phyloP scores from a whole-genome alignment of 176 grass and related monocot genomes.

The Eragrostis nindensis region DNA sequence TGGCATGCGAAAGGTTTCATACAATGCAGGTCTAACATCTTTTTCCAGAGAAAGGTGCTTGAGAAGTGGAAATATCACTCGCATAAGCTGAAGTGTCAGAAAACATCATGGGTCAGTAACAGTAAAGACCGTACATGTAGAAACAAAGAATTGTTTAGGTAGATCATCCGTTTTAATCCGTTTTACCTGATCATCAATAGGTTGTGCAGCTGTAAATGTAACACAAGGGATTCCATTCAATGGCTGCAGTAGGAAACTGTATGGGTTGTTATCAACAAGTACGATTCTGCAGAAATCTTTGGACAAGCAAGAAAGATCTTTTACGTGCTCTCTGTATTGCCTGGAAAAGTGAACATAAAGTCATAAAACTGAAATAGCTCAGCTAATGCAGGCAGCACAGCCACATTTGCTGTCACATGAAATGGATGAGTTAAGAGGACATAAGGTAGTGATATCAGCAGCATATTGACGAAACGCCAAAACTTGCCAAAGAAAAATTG shows the following conservation, averaged over 20 bases:
- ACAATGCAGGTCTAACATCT: slow-evolving; percentile 73
- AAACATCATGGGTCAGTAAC: slow-evolving; percentile 36
- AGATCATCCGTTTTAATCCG: too few relatives aligned
- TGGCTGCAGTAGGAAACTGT: slow-evolving; percentile 92
- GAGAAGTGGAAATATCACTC: slow-evolving; percentile 81
- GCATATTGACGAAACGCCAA: not conserved
- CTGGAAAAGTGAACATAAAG: slow-evolving; percentile 50
- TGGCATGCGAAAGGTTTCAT: slow-evolving; percentile 88
- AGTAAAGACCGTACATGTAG: not conserved
- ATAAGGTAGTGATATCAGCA: not conserved
- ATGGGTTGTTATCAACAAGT: slow-evolving; percentile 96
- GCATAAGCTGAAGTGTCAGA: slow-evolving; percentile 66
- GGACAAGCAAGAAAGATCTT: slow-evolving; percentile 87
- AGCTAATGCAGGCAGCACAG: not conserved
- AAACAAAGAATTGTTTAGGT: slow-evolving; percentile 6
- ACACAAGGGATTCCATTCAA: slow-evolving; percentile 91
- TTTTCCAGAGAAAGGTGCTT: slow-evolving; percentile 78
- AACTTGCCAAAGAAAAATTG: not conserved
- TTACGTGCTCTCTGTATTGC: slow-evolving; percentile 86
- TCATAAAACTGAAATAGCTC: too few relatives aligned
- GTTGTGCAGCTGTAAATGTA: slow-evolving; percentile 80
- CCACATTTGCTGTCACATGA: slow-evolving; percentile 3
- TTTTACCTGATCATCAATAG: slow-evolving; percentile 80
- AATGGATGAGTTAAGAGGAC: slow-evolving; percentile 4
- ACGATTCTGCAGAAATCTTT: slow-evolving; percentile 77